A percentile compares a stretch with the other conserved stretches of the same genome.
Conservation (phyloP, 441 rosid species). For the Metrosideros polymorpha region DNA sequence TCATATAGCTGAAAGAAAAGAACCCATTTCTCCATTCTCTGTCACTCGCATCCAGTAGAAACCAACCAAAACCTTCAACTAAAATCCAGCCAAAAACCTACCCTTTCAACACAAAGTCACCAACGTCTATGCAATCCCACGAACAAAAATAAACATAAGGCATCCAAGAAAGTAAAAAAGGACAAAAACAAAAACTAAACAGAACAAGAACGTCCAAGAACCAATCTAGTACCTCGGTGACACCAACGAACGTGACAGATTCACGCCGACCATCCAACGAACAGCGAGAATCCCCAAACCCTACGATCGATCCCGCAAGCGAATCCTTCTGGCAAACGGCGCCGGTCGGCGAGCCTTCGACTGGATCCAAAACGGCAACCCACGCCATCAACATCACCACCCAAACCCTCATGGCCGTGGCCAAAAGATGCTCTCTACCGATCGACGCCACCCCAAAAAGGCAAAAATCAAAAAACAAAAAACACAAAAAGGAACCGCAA, state of each 20-base stretch:
- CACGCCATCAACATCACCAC: constrained; percentile 19
- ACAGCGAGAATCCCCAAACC: constrained; percentile 36
- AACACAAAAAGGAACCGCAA: not conserved
- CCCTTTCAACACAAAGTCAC: not conserved
- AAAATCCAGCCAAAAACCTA: not conserved
- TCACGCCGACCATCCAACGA: constrained; percentile 1
- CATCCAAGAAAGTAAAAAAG: not conserved
- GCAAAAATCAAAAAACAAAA: too few species aligned
- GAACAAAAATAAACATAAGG: not conserved
- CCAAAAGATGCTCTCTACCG: not conserved
- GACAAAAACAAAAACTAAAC: not conserved
- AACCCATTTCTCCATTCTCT: not conserved
- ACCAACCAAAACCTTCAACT: not conserved
- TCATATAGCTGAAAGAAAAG: not conserved
- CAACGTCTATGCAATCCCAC: not conserved
- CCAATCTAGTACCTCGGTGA: constrained; percentile 51
- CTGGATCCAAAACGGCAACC: not conserved
- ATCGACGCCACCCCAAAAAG: not conserved
- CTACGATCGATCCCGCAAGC: constrained; percentile 35
- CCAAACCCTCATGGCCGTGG: constrained; percentile 25
- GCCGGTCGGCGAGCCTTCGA: constrained; percentile 16
- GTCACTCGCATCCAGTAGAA: not conserved
- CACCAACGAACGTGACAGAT: constrained; percentile 26
- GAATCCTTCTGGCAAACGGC: constrained; percentile 33
- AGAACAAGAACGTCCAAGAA: not conserved